Evolutionary conservation across 2,329 filamentous ascomycete species (phyloP).

Genomic region (Alternaria atra): DNA sequence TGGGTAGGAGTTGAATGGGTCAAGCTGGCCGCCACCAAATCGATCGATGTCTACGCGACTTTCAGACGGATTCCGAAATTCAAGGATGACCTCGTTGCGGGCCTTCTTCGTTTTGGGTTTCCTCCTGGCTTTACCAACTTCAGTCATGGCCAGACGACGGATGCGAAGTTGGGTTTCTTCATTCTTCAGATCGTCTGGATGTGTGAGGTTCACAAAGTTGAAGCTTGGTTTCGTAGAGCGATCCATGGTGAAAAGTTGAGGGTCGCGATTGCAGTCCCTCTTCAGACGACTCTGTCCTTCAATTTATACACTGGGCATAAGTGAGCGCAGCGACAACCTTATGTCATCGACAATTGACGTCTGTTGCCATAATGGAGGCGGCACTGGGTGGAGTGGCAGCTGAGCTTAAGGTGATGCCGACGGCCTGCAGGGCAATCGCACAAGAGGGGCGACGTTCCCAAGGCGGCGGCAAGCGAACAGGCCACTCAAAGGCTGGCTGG

Average conservation of each 20-base stretch:
- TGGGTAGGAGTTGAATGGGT: slow-evolving; percentile 39
- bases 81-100: slow-evolving; percentile 39
- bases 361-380: slow-evolving; percentile 6
- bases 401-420: slow-evolving; percentile 14
- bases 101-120: slow-evolving; percentile 39
- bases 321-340: slow-evolving; percentile 4
- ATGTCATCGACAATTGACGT: slow-evolving; percentile 15
- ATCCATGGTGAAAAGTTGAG: slow-evolving; percentile 27
- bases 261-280: background rate
- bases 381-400: slow-evolving; percentile 7
- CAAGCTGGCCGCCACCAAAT: slow-evolving; percentile 31
- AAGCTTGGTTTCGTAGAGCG: slow-evolving; percentile 35
- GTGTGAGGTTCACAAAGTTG: slow-evolving; percentile 44
- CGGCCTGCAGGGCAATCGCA: slow-evolving; percentile 11
- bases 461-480: slow-evolving; percentile 15
- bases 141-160: slow-evolving; percentile 45
- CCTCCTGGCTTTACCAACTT: slow-evolving; percentile 39
- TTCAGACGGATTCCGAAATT: slow-evolving; percentile 28
- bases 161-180: slow-evolving; percentile 43
- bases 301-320: slow-evolving; percentile 6
- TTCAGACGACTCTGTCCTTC: background rate
- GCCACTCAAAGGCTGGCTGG: slow-evolving; percentile 3
- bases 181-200: slow-evolving; percentile 45
- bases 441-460: slow-evolving; percentile 6
- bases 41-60: slow-evolving; percentile 24